Base-by-base conservation (phyloP, 805 yeast genomes). In the Monosporozyma aerobia region DNA sequence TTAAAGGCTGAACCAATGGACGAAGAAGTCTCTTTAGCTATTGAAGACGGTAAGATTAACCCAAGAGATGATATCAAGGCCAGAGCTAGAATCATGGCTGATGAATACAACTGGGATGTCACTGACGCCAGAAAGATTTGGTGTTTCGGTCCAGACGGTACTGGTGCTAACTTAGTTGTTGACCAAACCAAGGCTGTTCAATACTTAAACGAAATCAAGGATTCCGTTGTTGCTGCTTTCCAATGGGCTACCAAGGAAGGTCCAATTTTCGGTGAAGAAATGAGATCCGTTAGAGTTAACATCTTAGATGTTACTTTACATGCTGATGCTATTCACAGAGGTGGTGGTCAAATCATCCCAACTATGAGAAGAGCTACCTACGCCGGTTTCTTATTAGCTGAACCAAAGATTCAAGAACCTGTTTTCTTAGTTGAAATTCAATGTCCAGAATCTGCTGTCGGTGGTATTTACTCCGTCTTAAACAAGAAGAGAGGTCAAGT, bases 91-190 rank as follows among this genome's bases (percentile, higher is more conserved):
- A 70, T 88, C 73, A 81, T 92, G 83, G 98, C 98, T 73, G 98
- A 92, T 76, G 96, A 94, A 76, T 94, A 77, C 85, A 97, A 92
- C 68, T 92, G 99, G 99, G 98, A 92, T 75, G 97, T 94, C 74
- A 83, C 97, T 68, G 99, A 92, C 74, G 99, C 97, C 79, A 90
- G 99, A 87, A 92, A 94, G 94, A 94, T 92, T 74, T 92, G 99
- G 99, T 89, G 97, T 87, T 92, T 92, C 90, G 99, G 99, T 81
- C 98, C 99, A 75, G 99, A 92, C 73, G 97, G 97, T 78, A 84
- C 80, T 76, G 99, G 99, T 79, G 90, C 99, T 71, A 92, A 92
- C 82, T 77, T 94, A 73, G 97, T 92, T 73, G 95, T 92, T 77
- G 99, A 92, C 82, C 97, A 90, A 80, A 92, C 98, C 73, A 92